Evolutionary conservation across 306 rosid genomes (phyloP).

Genomic region (Lupinus albus): DNA sequence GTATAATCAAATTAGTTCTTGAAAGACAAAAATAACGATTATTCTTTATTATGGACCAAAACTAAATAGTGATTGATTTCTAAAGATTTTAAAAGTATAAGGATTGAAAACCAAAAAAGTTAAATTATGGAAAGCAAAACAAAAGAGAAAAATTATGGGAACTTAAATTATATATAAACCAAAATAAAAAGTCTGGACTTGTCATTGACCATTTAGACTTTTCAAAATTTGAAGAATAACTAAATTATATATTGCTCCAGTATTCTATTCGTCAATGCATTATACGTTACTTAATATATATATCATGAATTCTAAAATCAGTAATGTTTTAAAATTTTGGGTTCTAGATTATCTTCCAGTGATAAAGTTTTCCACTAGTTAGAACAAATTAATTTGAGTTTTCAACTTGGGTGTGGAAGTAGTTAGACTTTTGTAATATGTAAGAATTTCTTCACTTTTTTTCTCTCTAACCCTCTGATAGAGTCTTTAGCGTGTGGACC

Average conservation of each 20-base stretch:
- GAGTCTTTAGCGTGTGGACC: slow-evolving; percentile 70
- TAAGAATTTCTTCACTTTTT: not conserved
- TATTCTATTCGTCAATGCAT: not conserved
- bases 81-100: too few relatives aligned
- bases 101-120: too few relatives aligned
- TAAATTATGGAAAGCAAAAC: too few relatives aligned
- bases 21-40: too few relatives aligned
- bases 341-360: slow-evolving; percentile 10
- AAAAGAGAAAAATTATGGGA: too few relatives aligned
- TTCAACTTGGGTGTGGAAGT: slow-evolving; percentile 60
- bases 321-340: not conserved
- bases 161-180: too few relatives aligned
- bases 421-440: slow-evolving; percentile 50
- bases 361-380: slow-evolving; percentile 42
- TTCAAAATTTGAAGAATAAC: not conserved
- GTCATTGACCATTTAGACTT: too few relatives aligned
- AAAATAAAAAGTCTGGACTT: too few relatives aligned
- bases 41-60: too few relatives aligned
- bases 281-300: not conserved
- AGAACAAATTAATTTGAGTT: slow-evolving; percentile 3
- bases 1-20: too few relatives aligned
- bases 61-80: too few relatives aligned
- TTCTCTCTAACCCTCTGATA: slow-evolving; percentile 18
- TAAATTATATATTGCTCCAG: not conserved
- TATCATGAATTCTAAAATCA: not conserved